phyloP scores from a whole-genome alignment of 768 basidiomycete genomes.

The Boletellus emodensis region DNA sequence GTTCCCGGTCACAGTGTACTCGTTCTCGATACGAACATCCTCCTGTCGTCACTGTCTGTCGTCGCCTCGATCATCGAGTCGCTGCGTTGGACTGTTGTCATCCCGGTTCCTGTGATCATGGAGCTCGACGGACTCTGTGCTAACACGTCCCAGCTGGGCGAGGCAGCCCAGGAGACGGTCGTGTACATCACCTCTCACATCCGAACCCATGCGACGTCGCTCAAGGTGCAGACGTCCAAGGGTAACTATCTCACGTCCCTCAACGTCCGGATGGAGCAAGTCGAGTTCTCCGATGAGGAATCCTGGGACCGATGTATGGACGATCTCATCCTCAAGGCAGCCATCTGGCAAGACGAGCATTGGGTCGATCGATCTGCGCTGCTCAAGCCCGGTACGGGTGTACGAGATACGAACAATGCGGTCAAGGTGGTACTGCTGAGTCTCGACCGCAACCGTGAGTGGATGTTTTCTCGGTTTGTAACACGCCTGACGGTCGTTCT shows the following conservation, averaged over 20 bases:
- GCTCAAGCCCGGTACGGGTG: constrained; percentile 41
- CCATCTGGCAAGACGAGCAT: constrained; percentile 90
- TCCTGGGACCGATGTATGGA: constrained; percentile 81
- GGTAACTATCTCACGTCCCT: constrained; percentile 91
- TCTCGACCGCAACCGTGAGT: constrained; percentile 88
- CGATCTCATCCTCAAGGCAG: constrained; percentile 89
- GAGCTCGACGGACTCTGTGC: constrained; percentile 89
- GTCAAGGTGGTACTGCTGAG: constrained; percentile 87
- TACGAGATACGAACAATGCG: constrained; percentile 41
- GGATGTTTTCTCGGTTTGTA: constrained; percentile 9
- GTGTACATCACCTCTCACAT: constrained; percentile 72
- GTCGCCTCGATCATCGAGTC: constrained; percentile 76
- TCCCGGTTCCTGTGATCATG: constrained; percentile 94
- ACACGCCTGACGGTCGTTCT: constrained; percentile 8
- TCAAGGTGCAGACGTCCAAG: constrained; percentile 93
- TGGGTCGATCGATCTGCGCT: constrained; percentile 82
- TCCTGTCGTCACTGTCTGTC: constrained; percentile 76
- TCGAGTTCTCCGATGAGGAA: constrained; percentile 57
- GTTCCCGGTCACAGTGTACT: constrained; percentile 86
- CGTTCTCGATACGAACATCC: constrained; percentile 92
- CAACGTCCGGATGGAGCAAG: constrained; percentile 76
- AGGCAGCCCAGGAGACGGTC: constrained; percentile 70
- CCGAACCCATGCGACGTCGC: constrained; percentile 64
- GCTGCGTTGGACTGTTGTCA: constrained; percentile 78
- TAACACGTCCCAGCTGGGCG: constrained; percentile 63